A percentile compares a stretch with the other conserved stretches of the same genome.
Evolutionary conservation across 257 asterid species (phyloP).

Genomic region (Solanum lignicaule): DNA sequence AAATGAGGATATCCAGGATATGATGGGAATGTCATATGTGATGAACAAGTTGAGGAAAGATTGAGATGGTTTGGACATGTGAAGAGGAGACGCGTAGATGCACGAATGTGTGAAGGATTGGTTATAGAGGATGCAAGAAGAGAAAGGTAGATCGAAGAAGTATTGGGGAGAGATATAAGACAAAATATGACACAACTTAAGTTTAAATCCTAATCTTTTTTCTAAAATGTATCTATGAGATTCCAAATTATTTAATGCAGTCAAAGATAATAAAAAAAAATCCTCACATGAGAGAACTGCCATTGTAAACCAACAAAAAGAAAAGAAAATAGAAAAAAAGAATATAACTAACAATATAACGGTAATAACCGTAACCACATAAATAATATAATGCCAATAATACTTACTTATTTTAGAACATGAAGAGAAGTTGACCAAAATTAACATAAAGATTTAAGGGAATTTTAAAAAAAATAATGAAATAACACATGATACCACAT

Average conservation of each 20-base stretch:
- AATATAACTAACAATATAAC: not conserved
- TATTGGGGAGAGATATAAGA: too few species aligned
- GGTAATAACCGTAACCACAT: not conserved
- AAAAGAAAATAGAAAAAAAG: not conserved
- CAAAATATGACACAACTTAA: too few species aligned
- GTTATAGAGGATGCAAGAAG: too few species aligned
- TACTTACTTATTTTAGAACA: not conserved
- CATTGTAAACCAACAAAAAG: not conserved
- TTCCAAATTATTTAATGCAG: not conserved
- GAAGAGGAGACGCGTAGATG: too few species aligned
- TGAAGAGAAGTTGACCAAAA: conserved; percentile 16
- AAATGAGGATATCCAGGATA: too few species aligned
- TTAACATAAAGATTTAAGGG: conserved; percentile 1
- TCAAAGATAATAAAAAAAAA: not conserved
- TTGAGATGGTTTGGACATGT: too few species aligned
- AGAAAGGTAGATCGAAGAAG: too few species aligned
- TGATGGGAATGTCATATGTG: too few species aligned
- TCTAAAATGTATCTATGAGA: not conserved
- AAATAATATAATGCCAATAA: not conserved
- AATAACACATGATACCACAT: conserved; percentile 69
- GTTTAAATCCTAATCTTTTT: not conserved
- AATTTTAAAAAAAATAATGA: not conserved
- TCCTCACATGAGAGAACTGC: not conserved
- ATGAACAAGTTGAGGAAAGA: too few species aligned
- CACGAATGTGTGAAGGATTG: too few species aligned